Percentiles rank a stretch among this genome's conserved stretches.
Conservation (phyloP, 2,329 filamentous ascomycete species). For the Calonectria multiphialidica region DNA sequence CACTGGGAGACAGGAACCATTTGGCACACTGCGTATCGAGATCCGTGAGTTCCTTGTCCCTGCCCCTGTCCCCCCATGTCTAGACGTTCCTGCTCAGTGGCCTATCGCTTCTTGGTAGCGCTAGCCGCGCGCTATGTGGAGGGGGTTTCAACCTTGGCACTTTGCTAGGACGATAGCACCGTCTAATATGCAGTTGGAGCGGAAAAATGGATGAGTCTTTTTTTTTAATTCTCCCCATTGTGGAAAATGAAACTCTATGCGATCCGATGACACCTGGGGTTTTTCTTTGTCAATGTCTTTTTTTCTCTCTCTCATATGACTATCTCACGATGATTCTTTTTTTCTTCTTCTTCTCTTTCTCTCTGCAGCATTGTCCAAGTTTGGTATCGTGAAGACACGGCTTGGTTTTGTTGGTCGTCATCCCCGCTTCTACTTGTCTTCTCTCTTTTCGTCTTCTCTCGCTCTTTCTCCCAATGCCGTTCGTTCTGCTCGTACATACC, state of each 20-base stretch:
- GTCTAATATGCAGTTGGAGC: not conserved
- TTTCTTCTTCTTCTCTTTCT: not conserved
- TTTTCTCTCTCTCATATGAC: too few species aligned
- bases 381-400: not conserved
- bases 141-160: constrained; percentile 2
- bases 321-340: not conserved
- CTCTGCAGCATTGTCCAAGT: not conserved
- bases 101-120: not conserved
- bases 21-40: not conserved
- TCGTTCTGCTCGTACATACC: not conserved
- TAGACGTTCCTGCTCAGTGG: not conserved
- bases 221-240: not conserved
- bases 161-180: not conserved
- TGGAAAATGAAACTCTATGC: not conserved
- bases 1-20: not conserved
- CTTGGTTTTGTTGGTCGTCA: not conserved
- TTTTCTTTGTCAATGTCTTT: not conserved
- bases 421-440: not conserved
- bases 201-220: not conserved
- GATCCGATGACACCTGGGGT: not conserved
- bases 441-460: too few species aligned
- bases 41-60: constrained; percentile 5
- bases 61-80: not conserved
- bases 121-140: constrained; percentile 9
- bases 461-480: too few species aligned